Evolutionary conservation across 2,329 filamentous ascomycete species (phyloP), one percentile per base, ranked within the genome.

Genomic region (Zasmidium angulare): DNA sequence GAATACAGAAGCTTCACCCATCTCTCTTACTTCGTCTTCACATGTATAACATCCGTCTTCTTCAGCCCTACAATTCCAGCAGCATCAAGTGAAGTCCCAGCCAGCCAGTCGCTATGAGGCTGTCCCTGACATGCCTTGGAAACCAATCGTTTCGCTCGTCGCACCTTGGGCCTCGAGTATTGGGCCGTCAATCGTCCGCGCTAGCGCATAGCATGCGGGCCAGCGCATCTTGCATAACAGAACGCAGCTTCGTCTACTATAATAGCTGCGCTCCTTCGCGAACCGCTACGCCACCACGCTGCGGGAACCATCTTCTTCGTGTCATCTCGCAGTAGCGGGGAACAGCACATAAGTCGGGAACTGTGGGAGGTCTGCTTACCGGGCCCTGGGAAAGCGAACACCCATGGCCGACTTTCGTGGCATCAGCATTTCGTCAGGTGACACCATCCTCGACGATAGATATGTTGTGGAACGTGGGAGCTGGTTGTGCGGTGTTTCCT

Each of bases 221-320:
- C 63, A 65, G 63, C 64, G 48, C 64, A 65, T 65, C 59, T 59
- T 63, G 62, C 62, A 65, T 63, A 59, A 65, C 53, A 56, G 48
- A 59, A 53, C 58, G 31, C 36, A 29, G 26, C 26, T 29, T 49
- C 46, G 2, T 22, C 20, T 10, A 12, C 20, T 12, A 22, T 11
- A 20, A 49, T 22, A 22, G 2, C 19, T 24, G 23, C 20, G n/a
- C n/a, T n/a, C n/a, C n/a, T n/a, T n/a, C n/a, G n/a, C n/a, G n/a
- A n/a, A n/a, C n/a, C n/a, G n/a, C n/a, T n/a, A n/a, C n/a, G 46
- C 20, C 46, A 49, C 49, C 22, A 26, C n/a, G 29, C 21, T 50
- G 21, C 17, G 9, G 22, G 49, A 26, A 9, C 26, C 6, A 4
- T 11, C 11, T 29, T 11, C 26, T 21, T 10, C 23, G 22, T 50